These are phyloP conservation scores for Lactuca sativa DNA, from an alignment of 129 eudicot genomes.

Conservation along the genomic window DNA sequence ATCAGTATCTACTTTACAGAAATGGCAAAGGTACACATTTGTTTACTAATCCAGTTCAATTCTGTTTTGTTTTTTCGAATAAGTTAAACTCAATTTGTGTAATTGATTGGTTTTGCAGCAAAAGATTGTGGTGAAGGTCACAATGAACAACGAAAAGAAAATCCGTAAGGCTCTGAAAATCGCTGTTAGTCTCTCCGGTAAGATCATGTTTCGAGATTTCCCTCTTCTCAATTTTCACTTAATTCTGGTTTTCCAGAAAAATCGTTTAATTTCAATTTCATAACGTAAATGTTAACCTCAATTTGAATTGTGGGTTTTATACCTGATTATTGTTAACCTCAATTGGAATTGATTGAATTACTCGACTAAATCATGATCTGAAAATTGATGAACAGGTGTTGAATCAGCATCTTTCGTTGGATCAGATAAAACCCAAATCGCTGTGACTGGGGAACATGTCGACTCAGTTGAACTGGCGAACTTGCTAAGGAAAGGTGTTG, in stretches of 20 bases:
- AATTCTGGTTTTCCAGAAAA: background rate
- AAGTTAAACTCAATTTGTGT: constrained; percentile 8
- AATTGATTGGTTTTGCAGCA: constrained; percentile 26
- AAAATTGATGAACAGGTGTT: constrained; percentile 25
- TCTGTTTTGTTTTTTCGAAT: background rate
- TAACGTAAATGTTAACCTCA: background rate
- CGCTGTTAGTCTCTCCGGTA: constrained; percentile 33
- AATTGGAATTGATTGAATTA: background rate
- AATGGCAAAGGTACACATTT: constrained; percentile 21
- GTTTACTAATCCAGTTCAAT: background rate
- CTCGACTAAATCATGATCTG: background rate
- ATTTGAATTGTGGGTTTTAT: background rate
- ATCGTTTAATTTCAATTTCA: background rate
- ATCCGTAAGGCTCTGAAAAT: constrained; percentile 29
- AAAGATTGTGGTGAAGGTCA: constrained; percentile 40
- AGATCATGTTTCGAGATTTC: background rate
- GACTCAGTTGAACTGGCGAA: constrained; percentile 33
- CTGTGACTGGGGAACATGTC: constrained; percentile 33
- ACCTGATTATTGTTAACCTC: background rate
- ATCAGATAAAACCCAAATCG: constrained; percentile 34
- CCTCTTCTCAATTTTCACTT: background rate
- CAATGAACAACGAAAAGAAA: constrained; percentile 25
- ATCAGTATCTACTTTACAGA: background rate
- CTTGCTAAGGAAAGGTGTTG: constrained; percentile 28
- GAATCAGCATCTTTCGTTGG: constrained; percentile 35